phyloP scores from a whole-genome alignment of 108 stramenopile genomes.

The Bacterosira constricta region DNA sequence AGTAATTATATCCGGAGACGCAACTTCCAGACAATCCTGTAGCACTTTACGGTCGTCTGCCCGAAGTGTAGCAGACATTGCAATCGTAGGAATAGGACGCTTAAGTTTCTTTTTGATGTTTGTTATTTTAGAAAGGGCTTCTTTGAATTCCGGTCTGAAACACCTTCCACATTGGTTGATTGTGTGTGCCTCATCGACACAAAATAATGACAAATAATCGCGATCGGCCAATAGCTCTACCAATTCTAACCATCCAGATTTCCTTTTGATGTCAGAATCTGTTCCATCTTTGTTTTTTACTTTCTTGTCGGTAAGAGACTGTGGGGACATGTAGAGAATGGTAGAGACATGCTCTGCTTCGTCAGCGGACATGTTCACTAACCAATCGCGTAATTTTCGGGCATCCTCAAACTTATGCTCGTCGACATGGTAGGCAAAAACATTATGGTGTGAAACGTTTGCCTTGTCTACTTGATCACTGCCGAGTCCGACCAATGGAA shows the following conservation, averaged over 20 bases:
- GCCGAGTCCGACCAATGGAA: conserved; percentile 6
- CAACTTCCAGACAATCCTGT: too few species aligned
- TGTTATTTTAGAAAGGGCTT: too few species aligned
- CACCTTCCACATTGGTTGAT: too few species aligned
- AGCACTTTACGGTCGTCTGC: not conserved
- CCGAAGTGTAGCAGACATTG: not conserved
- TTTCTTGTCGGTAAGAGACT: not conserved
- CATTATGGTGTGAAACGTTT: not conserved
- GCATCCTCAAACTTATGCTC: not conserved
- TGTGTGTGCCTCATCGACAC: not conserved
- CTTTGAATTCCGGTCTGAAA: too few species aligned
- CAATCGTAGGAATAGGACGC: not conserved
- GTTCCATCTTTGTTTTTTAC: too few species aligned
- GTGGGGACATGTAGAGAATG: not conserved
- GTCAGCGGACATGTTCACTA: not conserved
- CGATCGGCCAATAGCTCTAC: not conserved
- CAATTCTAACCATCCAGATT: not conserved
- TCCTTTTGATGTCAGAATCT: too few species aligned
- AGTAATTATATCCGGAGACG: too few species aligned
- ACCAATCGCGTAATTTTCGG: not conserved
- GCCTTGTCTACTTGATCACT: conserved; percentile 14
- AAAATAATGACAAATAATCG: not conserved
- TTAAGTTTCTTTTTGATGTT: too few species aligned
- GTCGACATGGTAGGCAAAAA: conserved; percentile 4
- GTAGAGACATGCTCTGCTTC: conserved; percentile 3